phyloP scores from a whole-genome alignment of 23 red algal genomes.

The Rhodosorus marinus region DNA sequence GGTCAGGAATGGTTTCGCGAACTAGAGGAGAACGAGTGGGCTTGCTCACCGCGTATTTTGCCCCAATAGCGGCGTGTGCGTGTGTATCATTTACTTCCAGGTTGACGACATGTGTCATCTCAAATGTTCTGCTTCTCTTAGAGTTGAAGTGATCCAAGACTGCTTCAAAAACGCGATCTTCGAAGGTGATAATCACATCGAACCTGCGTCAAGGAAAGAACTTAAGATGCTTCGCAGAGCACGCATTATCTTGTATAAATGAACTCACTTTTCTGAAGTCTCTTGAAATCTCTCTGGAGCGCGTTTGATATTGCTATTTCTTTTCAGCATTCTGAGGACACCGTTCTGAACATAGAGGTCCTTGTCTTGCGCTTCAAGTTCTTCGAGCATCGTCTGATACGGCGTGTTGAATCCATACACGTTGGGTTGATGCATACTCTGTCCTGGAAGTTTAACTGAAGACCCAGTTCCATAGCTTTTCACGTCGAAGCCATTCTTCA shows the following conservation, averaged over 20 bases:
- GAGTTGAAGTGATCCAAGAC: slow-evolving; percentile 56
- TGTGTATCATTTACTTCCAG: slow-evolving; percentile 68
- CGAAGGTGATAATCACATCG: slow-evolving; percentile 67
- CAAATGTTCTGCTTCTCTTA: slow-evolving; percentile 33
- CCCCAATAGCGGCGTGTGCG: slow-evolving; percentile 32
- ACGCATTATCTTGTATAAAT: too few relatives aligned
- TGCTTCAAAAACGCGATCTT: slow-evolving; percentile 57
- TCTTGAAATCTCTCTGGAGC: slow-evolving; percentile 65
- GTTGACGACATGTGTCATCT: slow-evolving; percentile 44
- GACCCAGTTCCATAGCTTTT: slow-evolving; percentile 60
- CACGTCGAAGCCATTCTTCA: slow-evolving; percentile 37
- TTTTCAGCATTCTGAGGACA: slow-evolving; percentile 61
- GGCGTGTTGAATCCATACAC: slow-evolving; percentile 55
- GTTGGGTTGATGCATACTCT: slow-evolving; percentile 23
- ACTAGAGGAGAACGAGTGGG: too few relatives aligned
- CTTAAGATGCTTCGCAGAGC: too few relatives aligned
- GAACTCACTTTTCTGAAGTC: too few relatives aligned
- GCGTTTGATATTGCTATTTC: slow-evolving; percentile 50
- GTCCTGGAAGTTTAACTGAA: slow-evolving; percentile 56
- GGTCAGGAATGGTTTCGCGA: too few relatives aligned
- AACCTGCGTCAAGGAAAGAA: too few relatives aligned
- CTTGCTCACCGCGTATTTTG: slow-evolving; percentile 24
- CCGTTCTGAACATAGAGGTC: slow-evolving; percentile 27
- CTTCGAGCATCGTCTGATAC: slow-evolving; percentile 48
- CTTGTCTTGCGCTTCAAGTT: slow-evolving; percentile 27